phyloP scores from a whole-genome alignment of 495 filamentous ascomycete species.

The Copromyces sp. region DNA sequence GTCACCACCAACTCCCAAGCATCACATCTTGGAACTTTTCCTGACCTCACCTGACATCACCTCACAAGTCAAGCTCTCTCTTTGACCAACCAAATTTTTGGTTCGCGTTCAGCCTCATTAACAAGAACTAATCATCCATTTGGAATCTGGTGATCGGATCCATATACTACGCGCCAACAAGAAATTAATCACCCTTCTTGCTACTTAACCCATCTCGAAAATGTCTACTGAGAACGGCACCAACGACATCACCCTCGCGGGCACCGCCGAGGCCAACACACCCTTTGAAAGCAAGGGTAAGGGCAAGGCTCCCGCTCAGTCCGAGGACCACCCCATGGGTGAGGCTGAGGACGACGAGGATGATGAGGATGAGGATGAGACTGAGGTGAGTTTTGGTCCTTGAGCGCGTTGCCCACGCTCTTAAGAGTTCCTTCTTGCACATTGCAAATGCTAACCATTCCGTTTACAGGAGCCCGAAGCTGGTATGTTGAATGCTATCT shows the following conservation, averaged over 20 bases:
- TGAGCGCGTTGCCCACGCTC: background rate
- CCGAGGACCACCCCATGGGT: conserved; percentile 44
- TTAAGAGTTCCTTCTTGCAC: background rate
- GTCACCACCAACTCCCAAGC: background rate
- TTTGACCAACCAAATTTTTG: background rate
- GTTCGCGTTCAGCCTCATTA: background rate
- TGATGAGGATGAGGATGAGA: conserved; percentile 51
- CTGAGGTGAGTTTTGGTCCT: conserved; percentile 36
- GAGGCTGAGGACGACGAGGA: conserved; percentile 58
- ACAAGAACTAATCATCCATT: background rate
- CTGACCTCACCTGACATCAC: background rate
- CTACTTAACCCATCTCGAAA: conserved; percentile 7
- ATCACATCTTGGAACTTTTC: background rate
- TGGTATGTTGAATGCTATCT: conserved; percentile 27
- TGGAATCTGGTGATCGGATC: background rate
- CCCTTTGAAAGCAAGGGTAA: conserved; percentile 31
- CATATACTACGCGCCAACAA: background rate
- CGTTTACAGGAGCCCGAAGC: conserved; percentile 26
- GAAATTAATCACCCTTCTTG: background rate
- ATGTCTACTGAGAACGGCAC: conserved; percentile 34
- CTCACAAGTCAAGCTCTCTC: background rate
- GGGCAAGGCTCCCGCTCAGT: conserved; percentile 53
- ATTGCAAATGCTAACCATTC: conserved; percentile 11
- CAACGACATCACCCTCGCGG: conserved; percentile 14
- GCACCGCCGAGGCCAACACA: conserved; percentile 22